A percentile compares a stretch with the other conserved stretches of the same genome.
These are phyloP conservation scores for Haplographium delicatum DNA, from an alignment of 495 filamentous ascomycete genomes.

Conservation along the genomic window DNA sequence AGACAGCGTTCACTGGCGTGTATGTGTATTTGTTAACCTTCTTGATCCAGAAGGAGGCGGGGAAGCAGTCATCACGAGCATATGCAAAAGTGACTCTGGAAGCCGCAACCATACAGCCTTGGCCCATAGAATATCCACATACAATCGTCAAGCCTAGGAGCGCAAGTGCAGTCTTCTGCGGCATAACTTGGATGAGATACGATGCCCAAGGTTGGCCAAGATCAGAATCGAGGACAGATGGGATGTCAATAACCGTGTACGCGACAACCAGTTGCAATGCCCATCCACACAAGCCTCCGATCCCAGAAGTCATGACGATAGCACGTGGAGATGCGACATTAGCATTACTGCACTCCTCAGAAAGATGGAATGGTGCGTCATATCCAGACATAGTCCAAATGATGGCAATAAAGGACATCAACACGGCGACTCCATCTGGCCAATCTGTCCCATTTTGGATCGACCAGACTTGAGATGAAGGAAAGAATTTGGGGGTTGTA, in stretches of 20 bases:
- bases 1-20: constrained; percentile 75
- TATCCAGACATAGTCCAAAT: constrained; percentile 47
- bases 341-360: constrained; percentile 75
- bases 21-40: constrained; percentile 58
- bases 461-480: constrained; percentile 60
- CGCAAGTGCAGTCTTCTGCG: constrained; percentile 58
- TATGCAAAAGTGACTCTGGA: constrained; percentile 77
- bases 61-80: constrained; percentile 74
- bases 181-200: constrained; percentile 66
- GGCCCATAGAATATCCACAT: constrained; percentile 76
- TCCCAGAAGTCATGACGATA: constrained; percentile 65
- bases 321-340: constrained; percentile 69
- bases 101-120: constrained; percentile 78
- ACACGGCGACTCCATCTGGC: constrained; percentile 62
- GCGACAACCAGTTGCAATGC: constrained; percentile 72
- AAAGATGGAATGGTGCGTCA: constrained; percentile 67
- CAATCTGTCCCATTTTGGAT: constrained; percentile 68
- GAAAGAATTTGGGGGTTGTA: constrained; percentile 54
- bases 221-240: constrained; percentile 52
- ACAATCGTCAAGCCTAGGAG: constrained; percentile 67
- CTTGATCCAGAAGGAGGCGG: constrained; percentile 58
- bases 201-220: constrained; percentile 75
- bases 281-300: constrained; percentile 69
- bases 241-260: constrained; percentile 72
- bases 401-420: constrained; percentile 71